phyloP scores from a whole-genome alignment of 768 basidiomycete species.

The Dentipellis sp. region DNA sequence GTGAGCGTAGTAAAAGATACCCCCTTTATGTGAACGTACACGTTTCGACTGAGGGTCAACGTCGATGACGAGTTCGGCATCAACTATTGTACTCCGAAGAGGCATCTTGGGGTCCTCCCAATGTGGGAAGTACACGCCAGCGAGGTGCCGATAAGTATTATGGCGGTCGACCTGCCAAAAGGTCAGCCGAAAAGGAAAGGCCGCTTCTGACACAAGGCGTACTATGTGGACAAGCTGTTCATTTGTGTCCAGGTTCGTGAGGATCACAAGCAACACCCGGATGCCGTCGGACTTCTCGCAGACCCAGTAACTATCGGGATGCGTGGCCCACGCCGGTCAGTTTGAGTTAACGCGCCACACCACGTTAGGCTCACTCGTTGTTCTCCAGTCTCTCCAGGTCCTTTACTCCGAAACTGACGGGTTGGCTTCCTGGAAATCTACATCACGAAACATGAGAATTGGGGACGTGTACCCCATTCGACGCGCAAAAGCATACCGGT shows the following conservation, averaged over 20 bases:
- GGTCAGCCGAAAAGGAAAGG: not conserved
- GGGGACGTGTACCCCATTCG: not conserved
- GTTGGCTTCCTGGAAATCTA: conserved; percentile 95
- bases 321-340: not conserved
- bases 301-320: conserved; percentile 79
- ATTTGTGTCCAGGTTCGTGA: conserved; percentile 41
- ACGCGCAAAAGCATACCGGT: conserved; percentile 37
- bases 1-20: not conserved
- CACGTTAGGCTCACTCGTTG: conserved; percentile 55
- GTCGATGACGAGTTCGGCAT: conserved; percentile 92
- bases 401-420: conserved; percentile 72
- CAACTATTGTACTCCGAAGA: conserved; percentile 74
- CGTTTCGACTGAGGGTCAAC: conserved; percentile 63
- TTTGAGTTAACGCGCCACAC: not conserved
- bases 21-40: not conserved
- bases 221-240: conserved; percentile 71
- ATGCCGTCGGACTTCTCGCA: conserved; percentile 98
- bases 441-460: not conserved
- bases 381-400: conserved; percentile 72
- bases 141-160: conserved; percentile 69
- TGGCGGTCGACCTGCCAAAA: conserved; percentile 82
- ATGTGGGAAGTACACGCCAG: conserved; percentile 85
- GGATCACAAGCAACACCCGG: conserved; percentile 78
- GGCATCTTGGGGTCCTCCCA: conserved; percentile 61
- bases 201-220: not conserved